Base-by-base conservation (phyloP, 73 alveolate species). In the Paramecium pentaurelia region DNA sequence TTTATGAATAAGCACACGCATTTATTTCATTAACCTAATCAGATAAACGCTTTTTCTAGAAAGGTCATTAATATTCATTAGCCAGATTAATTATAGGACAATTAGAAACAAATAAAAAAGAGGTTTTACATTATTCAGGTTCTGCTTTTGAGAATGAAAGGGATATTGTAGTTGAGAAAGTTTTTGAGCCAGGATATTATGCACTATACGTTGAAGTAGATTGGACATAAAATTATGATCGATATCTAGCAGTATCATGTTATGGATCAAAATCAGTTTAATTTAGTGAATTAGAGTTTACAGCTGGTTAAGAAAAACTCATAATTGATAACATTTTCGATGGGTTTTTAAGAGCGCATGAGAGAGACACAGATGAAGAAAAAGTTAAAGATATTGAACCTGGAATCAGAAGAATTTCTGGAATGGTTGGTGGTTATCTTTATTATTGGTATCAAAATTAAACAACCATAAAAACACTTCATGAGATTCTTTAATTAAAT, bases 131-230 rank as follows among this genome's bases (percentile, higher is more conserved):
- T 71, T 97, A 96, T 91, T 89, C 93, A 22, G 96, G 94, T 30
- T 97, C 98, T 30, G 95, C 93, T 71, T 93, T 95, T 96, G 98
- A 97, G 9, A 94, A 86, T 60, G 99, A 97, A 68, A 94, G 99
- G 70, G 99, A 97, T 83, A 92, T 97, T 70, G 95, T 97, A 88
- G 92, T 93, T 18, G 98, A 96, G 36, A 92, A 92, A 73, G 45
- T 93, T 14, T 95, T 96, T 54, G 86, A 84, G 32, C 97, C 98
- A 6, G 99, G 99, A 6, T 95, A 92, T 59, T 97, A 96, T 86
- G 95, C 96, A 40, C 70, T 97, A 73, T 97, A 95, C 58, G 95
- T 97, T 59, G 99, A 97, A 87, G 83, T 94, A 32, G 98, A 95
- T 59, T 94, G 97, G 97, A 3, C 51, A 2, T 32, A 92, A 44